Evolutionary conservation across 169 alveolate species (phyloP).

Genomic region (Babesia bigemina): DNA sequence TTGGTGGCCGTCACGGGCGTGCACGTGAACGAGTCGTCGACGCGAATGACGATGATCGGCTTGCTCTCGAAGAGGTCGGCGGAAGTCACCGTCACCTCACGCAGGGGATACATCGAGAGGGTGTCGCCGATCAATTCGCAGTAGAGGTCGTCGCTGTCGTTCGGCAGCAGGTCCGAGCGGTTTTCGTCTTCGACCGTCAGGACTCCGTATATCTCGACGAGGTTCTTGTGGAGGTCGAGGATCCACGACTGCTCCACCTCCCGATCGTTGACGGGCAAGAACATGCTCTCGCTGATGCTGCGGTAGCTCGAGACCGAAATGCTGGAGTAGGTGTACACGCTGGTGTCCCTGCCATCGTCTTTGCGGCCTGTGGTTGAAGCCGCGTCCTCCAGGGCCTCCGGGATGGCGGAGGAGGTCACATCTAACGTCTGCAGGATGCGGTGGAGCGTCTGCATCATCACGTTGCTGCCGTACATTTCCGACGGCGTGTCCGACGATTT

Average conservation of each 20-base stretch:
- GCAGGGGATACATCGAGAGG: slow-evolving; percentile 10
- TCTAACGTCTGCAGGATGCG: not conserved
- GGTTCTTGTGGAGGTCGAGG: slow-evolving; percentile 10
- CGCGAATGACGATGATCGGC: slow-evolving; percentile 15
- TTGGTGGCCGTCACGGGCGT: slow-evolving; percentile 6
- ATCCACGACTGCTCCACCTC: not conserved
- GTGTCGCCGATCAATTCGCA: slow-evolving; percentile 43
- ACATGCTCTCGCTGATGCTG: slow-evolving; percentile 30
- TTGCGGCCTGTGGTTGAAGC: not conserved
- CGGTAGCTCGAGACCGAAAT: slow-evolving; percentile 54
- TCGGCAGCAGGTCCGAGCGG: slow-evolving; percentile 9
- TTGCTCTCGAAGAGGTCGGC: not conserved
- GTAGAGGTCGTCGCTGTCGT: slow-evolving; percentile 8
- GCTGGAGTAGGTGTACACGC: slow-evolving; percentile 64
- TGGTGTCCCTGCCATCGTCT: slow-evolving; percentile 5
- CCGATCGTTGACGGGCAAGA: slow-evolving; percentile 11
- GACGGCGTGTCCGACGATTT: not conserved
- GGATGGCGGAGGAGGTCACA: not conserved
- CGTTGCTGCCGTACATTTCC: not conserved
- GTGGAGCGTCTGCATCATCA: slow-evolving; percentile 16
- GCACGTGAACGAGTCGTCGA: slow-evolving; percentile 38
- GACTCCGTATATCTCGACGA: slow-evolving; percentile 51
- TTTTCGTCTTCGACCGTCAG: slow-evolving; percentile 57
- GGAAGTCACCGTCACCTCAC: not conserved
- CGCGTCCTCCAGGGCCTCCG: not conserved